These are phyloP conservation scores for Penicillium sclerotiorum DNA, from an alignment of 2,329 filamentous ascomycete genomes.

Conservation along the genomic window DNA sequence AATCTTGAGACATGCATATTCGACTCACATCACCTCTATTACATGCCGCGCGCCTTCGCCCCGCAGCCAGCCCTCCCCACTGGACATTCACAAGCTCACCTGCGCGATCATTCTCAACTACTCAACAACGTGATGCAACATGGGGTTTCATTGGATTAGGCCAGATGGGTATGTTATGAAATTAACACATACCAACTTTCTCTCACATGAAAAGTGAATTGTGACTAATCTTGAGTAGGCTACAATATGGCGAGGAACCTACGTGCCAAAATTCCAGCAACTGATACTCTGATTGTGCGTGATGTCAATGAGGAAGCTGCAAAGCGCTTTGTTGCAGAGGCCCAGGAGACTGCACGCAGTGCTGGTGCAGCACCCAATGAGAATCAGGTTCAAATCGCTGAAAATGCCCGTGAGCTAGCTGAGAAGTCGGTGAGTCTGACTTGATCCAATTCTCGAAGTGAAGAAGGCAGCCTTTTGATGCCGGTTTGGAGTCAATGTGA, in stretches of 20 bases:
- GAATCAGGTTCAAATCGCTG: conserved; percentile 57
- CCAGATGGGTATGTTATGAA: conserved; percentile 57
- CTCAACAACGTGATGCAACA: conserved; percentile 48
- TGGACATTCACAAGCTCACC: conserved; percentile 16
- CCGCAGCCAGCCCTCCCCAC: conserved; percentile 12
- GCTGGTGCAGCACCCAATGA: conserved; percentile 36
- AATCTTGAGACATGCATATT: conserved; percentile 15
- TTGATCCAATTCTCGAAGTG: not conserved
- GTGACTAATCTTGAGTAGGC: conserved; percentile 46
- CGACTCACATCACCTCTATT: conserved; percentile 6
- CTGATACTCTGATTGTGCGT: conserved; percentile 65
- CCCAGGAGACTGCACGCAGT: conserved; percentile 35
- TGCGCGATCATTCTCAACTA: conserved; percentile 52
- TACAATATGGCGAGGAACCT: conserved; percentile 75
- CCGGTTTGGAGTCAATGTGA: too few relatives aligned
- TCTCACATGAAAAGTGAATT: not conserved
- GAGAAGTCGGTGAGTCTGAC: conserved; percentile 63
- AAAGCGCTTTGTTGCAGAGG: conserved; percentile 60
- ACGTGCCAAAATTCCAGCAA: conserved; percentile 64
- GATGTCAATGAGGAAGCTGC: conserved; percentile 65
- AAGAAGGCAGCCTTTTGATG: not conserved
- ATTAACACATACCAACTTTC: not conserved
- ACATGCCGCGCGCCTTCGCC: conserved; percentile 10
- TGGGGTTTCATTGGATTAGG: conserved; percentile 64
- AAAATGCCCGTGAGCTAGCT: conserved; percentile 63